Conservation (phyloP, 257 asterid species). For the Cruciata laevipes region DNA sequence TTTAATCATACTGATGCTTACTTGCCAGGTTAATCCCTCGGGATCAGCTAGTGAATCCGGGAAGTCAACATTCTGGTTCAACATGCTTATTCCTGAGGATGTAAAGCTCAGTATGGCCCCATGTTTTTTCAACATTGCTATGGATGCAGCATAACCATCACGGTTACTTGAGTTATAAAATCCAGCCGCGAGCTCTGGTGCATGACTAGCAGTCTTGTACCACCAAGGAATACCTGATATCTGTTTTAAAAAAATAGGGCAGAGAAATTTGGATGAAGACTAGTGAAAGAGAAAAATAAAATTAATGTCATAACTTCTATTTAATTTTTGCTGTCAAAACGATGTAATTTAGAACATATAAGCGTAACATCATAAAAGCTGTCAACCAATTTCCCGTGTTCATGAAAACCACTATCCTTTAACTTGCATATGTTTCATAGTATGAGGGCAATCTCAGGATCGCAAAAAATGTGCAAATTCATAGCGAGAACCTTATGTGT, state of each 20-base stretch:
- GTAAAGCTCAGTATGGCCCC: conserved; percentile 51
- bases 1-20: conserved; percentile 29
- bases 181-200: conserved; percentile 84
- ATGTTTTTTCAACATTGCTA: conserved; percentile 63
- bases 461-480: background rate
- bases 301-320: no score
- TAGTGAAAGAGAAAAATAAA: background rate
- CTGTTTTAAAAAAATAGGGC: conserved; percentile 23
- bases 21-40: conserved; percentile 84
- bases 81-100: conserved; percentile 41
- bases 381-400: background rate
- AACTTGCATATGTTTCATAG: conserved; percentile 1
- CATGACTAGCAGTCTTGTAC: conserved; percentile 69
- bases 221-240: conserved; percentile 87
- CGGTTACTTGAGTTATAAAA: conserved; percentile 66
- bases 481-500: background rate
- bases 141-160: conserved; percentile 64
- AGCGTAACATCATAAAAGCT: background rate
- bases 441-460: background rate
- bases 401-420: background rate
- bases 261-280: conserved; percentile 8
- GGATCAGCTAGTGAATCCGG: conserved; percentile 66
- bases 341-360: background rate
- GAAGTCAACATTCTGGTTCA: conserved; percentile 41
- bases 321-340: background rate